Evolutionary conservation across 306 rosid species (phyloP), one percentile per base, ranked within the genome.

Genomic region (Comarum palustre): DNA sequence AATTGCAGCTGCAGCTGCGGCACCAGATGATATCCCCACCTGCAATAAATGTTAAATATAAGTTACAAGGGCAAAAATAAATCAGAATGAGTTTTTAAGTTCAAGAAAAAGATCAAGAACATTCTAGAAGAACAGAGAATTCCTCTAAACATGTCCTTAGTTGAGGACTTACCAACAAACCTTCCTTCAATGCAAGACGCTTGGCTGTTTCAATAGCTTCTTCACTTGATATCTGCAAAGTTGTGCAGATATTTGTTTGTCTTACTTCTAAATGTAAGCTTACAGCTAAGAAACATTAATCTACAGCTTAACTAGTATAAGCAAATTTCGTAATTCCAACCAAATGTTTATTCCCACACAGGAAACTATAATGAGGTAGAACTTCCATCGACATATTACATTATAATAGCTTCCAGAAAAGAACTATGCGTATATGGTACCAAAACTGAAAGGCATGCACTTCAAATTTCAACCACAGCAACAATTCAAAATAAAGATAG

Each of bases 1-100:
- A 66, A 94, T 85, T 60, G 96, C 97, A 11, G 96, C 98, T 0
- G 97, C 97, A 0, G 98, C 91, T 0, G 98, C 98, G 9, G 90
- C 98, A 78, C 98, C 98, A 1, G 98, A 94, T 81, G 98, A 94
- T 82, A 94, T 94, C 69, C 98, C 98, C 8, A 86, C 97, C 98
- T 94, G 81, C 70, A 81, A 64, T 46, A 67, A 62, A 79, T 39
- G 72, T 75, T 68, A 29, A 45, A 66, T 42, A 48, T 15, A 69
- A 39, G 25, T 0, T 45, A 73, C 8, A 0, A 71, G 3, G 27
- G 64, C 74, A 36, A 41, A 72, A 51, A 6, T 34, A 50, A 50
- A 51, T 11, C 12, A 12, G 14, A 54, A 20, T 15, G 41, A 31
- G 20, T 39, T 45, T 6, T 67, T 24, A 67, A 69, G 57, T 19